Evolutionary conservation across 352 stramenopile genomes (phyloP).

Genomic region (Globisporangium cystogenes): DNA sequence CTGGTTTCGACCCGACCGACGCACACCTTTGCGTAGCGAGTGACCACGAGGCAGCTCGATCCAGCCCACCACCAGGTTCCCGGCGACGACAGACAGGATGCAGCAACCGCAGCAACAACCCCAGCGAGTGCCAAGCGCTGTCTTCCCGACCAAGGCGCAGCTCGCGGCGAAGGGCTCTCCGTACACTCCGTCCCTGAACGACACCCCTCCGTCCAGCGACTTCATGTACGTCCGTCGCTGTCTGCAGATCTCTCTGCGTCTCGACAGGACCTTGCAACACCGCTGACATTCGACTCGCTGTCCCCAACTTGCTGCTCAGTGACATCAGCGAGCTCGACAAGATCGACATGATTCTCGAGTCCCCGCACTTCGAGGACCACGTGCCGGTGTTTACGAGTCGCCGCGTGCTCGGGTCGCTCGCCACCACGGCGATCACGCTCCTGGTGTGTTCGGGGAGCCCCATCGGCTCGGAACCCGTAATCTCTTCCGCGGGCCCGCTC

Average conservation of each 20-base stretch:
- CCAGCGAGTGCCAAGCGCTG: slow-evolving; percentile 1
- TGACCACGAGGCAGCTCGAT: not conserved
- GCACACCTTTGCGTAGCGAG: not conserved
- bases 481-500: slow-evolving; percentile 42
- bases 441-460: slow-evolving; percentile 39
- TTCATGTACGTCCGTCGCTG: slow-evolving; percentile 12
- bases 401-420: slow-evolving; percentile 5
- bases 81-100: not conserved
- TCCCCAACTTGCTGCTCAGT: not conserved
- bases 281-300: not conserved
- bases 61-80: not conserved
- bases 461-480: slow-evolving; percentile 45
- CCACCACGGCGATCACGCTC: slow-evolving; percentile 28
- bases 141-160: slow-evolving; percentile 3
- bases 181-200: slow-evolving; percentile 8
- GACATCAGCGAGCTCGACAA: slow-evolving; percentile 18
- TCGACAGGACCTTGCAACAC: no score
- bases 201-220: slow-evolving; percentile 4
- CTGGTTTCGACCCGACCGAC: not conserved
- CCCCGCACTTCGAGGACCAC: slow-evolving; percentile 2
- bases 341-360: slow-evolving; percentile 20
- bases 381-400: not conserved
- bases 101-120: not conserved
- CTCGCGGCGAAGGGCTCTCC: not conserved
- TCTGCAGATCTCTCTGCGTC: no score